Conservation (phyloP, 2,329 filamentous ascomycete species). For the Hyphodiscus sp. region DNA sequence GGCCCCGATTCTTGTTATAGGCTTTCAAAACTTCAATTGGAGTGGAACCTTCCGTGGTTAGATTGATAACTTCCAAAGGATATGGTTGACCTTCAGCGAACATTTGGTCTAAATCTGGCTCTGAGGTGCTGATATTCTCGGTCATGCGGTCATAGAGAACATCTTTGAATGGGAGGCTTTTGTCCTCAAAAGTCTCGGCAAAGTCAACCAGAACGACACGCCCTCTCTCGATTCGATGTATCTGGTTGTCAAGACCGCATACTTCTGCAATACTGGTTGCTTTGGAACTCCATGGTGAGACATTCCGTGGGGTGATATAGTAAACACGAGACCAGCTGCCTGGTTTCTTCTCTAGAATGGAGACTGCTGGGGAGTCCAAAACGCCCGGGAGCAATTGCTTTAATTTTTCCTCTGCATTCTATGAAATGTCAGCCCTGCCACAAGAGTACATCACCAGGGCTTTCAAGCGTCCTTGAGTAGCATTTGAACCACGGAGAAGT, state of each 20-base stretch:
- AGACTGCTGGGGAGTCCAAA: slow-evolving; percentile 3
- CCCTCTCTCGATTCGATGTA: slow-evolving; percentile 80
- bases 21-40: slow-evolving; percentile 69
- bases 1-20: slow-evolving; percentile 76
- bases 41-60: slow-evolving; percentile 57
- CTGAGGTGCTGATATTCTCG: slow-evolving; percentile 62
- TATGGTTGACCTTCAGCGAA: slow-evolving; percentile 62
- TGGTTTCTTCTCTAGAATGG: slow-evolving; percentile 10
- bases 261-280: slow-evolving; percentile 91
- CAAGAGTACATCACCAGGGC: not conserved
- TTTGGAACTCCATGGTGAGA: slow-evolving; percentile 96
- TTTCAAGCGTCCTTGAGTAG: too few species aligned
- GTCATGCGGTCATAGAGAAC: slow-evolving; percentile 92
- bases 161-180: slow-evolving; percentile 56
- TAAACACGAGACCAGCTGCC: slow-evolving; percentile 16
- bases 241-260: slow-evolving; percentile 66
- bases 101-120: slow-evolving; percentile 67
- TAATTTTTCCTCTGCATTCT: slow-evolving; percentile 20
- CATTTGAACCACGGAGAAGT: not conserved
- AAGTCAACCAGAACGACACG: slow-evolving; percentile 66
- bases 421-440: slow-evolving; percentile 6
- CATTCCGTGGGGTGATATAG: slow-evolving; percentile 75
- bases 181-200: slow-evolving; percentile 41
- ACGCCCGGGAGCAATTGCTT: slow-evolving; percentile 22
- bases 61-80: slow-evolving; percentile 68